Percentiles rank a stretch among this genome's conserved stretches.
Evolutionary conservation across 2,329 filamentous ascomycete genomes (phyloP).

Genomic region (Pseudocercospora musae): DNA sequence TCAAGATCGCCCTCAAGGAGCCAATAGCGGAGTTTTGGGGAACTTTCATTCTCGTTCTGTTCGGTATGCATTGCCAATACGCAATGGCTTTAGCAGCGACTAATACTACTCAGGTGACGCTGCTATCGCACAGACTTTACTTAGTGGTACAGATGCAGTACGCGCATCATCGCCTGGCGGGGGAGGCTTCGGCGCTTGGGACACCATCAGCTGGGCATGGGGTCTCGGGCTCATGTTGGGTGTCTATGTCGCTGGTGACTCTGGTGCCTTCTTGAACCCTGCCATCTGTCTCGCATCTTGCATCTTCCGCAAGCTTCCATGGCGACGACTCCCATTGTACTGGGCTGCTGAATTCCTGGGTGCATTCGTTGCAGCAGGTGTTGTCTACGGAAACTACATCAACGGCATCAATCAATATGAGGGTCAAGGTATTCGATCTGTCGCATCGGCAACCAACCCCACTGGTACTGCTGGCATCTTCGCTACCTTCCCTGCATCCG

Average conservation of each 20-base stretch:
- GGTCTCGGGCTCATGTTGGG: slow-evolving; percentile 66
- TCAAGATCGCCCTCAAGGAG: slow-evolving; percentile 42
- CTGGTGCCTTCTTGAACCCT: slow-evolving; percentile 51
- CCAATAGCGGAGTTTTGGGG: slow-evolving; percentile 48
- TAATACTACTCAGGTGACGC: slow-evolving; percentile 35
- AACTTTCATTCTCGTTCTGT: slow-evolving; percentile 43
- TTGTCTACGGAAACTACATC: slow-evolving; percentile 49
- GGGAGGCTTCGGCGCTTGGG: slow-evolving; percentile 42
- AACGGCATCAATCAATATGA: slow-evolving; percentile 60
- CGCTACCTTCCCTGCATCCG: slow-evolving; percentile 63
- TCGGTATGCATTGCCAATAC: slow-evolving; percentile 22
- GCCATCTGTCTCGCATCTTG: slow-evolving; percentile 68
- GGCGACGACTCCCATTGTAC: slow-evolving; percentile 67
- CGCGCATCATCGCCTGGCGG: slow-evolving; percentile 39
- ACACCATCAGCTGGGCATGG: slow-evolving; percentile 45
- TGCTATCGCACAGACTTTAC: slow-evolving; percentile 43
- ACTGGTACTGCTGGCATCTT: slow-evolving; percentile 60
- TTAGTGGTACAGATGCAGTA: slow-evolving; percentile 35
- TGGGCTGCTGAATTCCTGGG: slow-evolving; percentile 63
- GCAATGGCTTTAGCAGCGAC: background rate
- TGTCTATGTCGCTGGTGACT: slow-evolving; percentile 40
- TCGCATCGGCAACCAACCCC: slow-evolving; percentile 54
- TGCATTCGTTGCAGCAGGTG: slow-evolving; percentile 56
- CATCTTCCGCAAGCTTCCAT: slow-evolving; percentile 65
- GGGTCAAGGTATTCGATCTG: slow-evolving; percentile 56